These are phyloP conservation scores for Marasmius fiardii DNA, from an alignment of 1,284 basidiomycete genomes.

Conservation along the genomic window DNA sequence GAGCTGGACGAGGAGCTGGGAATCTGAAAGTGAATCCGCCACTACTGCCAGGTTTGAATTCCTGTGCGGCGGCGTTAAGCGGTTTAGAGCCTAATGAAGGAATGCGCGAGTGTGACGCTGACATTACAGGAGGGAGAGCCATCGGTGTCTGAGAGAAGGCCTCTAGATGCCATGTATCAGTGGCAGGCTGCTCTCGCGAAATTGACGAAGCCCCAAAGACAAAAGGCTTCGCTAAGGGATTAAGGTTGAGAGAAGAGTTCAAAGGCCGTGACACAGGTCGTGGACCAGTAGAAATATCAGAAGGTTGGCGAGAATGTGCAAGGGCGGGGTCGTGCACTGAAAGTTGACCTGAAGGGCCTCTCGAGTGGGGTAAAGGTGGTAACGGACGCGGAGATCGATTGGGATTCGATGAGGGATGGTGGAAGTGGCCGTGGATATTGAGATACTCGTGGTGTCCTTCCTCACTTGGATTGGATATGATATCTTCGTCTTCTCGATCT, in stretches of 20 bases:
- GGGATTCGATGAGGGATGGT: slow-evolving; percentile 19
- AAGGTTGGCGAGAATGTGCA: slow-evolving; percentile 59
- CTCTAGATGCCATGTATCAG: slow-evolving; percentile 6
- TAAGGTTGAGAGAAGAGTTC: slow-evolving; percentile 38
- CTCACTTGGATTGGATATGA: slow-evolving; percentile 81
- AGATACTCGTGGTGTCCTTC: slow-evolving; percentile 54
- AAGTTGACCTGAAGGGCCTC: slow-evolving; percentile 57
- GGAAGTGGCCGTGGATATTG: slow-evolving; percentile 32
- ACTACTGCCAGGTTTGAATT: slow-evolving; percentile 66
- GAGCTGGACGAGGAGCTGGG: slow-evolving; percentile 32
- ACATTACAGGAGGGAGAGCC: slow-evolving; percentile 33
- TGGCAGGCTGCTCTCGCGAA: slow-evolving; percentile 30
- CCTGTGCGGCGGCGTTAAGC: slow-evolving; percentile 72
- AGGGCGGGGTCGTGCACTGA: slow-evolving; percentile 58
- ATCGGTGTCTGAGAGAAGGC: slow-evolving; percentile 11
- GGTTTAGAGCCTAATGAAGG: slow-evolving; percentile 58
- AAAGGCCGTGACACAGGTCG: neutral
- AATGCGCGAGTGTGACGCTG: slow-evolving; percentile 55
- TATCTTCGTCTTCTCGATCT: slow-evolving; percentile 49
- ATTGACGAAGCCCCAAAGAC: slow-evolving; percentile 57
- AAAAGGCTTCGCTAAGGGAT: slow-evolving; percentile 78
- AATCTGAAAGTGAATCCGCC: slow-evolving; percentile 69
- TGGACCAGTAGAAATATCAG: slow-evolving; percentile 18
- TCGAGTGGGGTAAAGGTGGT: slow-evolving; percentile 63
- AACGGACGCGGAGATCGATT: slow-evolving; percentile 37